Evolutionary conservation across 371 early-diverging fungal genomes (phyloP).

Genomic region (Mortierella sp.): DNA sequence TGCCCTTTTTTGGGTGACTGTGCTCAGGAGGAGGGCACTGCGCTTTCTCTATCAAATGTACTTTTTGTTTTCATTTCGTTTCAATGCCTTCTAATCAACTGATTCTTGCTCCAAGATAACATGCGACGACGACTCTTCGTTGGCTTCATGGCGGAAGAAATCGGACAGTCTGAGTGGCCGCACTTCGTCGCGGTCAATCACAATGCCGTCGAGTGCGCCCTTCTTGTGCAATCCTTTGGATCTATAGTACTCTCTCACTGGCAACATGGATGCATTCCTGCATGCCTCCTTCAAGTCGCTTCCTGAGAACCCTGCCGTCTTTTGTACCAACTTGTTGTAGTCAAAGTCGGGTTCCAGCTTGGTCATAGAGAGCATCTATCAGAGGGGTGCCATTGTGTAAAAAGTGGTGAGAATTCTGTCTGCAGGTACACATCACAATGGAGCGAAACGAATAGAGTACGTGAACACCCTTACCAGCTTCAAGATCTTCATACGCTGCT

Average conservation of each 20-base stretch:
- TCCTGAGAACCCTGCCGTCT: constrained; percentile 89
- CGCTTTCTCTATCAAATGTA: no score
- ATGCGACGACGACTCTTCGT: constrained; percentile 53
- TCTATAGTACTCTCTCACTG: constrained; percentile 90
- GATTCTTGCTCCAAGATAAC: constrained; percentile 51
- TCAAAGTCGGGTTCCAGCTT: constrained; percentile 78
- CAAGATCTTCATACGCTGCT: constrained; percentile 92
- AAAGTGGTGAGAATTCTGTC: no score
- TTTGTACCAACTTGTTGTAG: constrained; percentile 74
- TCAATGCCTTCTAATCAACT: constrained; percentile 23
- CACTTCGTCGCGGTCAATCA: constrained; percentile 56
- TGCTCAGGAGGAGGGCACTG: no score
- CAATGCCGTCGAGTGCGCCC: constrained; percentile 42
- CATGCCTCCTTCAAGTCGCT: constrained; percentile 97
- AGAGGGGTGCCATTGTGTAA: neutral
- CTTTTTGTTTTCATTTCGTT: no score
- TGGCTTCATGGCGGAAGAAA: constrained; percentile 64
- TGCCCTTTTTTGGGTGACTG: no score
- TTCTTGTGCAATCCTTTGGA: constrained; percentile 49
- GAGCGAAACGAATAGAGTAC: neutral
- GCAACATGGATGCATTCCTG: constrained; percentile 95
- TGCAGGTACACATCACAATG: neutral
- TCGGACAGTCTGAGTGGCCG: constrained; percentile 70
- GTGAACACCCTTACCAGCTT: constrained; percentile 65
- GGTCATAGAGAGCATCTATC: constrained; percentile 78